Conservation (phyloP, 495 filamentous ascomycete genomes). For the Xylaria bambusicola region DNA sequence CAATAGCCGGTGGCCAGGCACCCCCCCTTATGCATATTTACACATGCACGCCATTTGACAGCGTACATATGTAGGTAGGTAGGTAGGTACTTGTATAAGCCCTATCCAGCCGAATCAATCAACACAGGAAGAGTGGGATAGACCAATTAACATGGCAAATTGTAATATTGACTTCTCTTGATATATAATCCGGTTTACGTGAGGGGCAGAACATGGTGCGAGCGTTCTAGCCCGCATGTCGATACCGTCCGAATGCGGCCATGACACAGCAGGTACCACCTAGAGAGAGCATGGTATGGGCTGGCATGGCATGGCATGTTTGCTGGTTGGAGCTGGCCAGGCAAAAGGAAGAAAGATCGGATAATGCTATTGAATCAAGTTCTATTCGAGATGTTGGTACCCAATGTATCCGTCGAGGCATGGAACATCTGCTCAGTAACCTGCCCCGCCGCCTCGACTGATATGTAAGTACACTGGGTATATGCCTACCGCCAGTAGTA, state of each 20-base stretch:
- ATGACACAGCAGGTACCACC: slow-evolving; percentile 2
- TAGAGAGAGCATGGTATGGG: too few species aligned
- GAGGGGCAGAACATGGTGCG: neutral
- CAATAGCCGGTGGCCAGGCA: neutral
- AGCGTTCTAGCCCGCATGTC: neutral
- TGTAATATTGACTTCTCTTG: neutral
- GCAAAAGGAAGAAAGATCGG: neutral
- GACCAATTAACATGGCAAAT: neutral
- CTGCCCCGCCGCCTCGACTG: neutral
- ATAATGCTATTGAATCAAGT: neutral
- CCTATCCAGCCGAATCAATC: neutral
- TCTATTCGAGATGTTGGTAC: slow-evolving; percentile 17
- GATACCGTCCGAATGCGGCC: slow-evolving; percentile 1
- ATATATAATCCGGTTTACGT: neutral
- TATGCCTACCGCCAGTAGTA: too few species aligned
- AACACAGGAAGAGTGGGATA: neutral
- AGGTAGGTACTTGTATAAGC: neutral
- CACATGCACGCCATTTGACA: neutral
- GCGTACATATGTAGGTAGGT: slow-evolving; percentile 1
- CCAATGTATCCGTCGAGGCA: slow-evolving; percentile 5
- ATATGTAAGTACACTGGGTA: too few species aligned
- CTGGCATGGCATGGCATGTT: neutral
- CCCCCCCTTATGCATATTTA: neutral
- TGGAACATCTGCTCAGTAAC: too few species aligned
- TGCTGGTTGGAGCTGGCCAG: too few species aligned